phyloP scores from a whole-genome alignment of 768 basidiomycete species.

The Dentipellis sp. region DNA sequence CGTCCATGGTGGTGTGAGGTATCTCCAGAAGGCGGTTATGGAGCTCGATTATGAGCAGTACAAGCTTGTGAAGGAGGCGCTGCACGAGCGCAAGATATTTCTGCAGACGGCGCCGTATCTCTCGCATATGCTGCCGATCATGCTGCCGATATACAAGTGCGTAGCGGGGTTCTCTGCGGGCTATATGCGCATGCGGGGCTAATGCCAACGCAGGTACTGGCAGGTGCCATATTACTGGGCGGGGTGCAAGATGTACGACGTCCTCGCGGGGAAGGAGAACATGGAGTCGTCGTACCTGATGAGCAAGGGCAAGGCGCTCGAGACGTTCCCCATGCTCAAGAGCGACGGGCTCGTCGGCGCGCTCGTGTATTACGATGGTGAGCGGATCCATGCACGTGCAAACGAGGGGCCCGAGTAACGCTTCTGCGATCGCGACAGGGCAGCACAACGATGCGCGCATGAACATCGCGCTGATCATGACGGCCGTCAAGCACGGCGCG shows the following conservation, averaged over 20 bases:
- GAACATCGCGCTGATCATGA: slow-evolving; percentile 94
- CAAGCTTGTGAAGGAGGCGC: slow-evolving; percentile 92
- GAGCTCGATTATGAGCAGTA: slow-evolving; percentile 95
- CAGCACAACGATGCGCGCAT: slow-evolving; percentile 98
- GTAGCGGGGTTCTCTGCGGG: slow-evolving; percentile 13
- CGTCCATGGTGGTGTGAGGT: slow-evolving; percentile 95
- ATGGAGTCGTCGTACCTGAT: slow-evolving; percentile 95
- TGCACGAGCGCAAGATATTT: slow-evolving; percentile 90
- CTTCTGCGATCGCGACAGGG: slow-evolving; percentile 35
- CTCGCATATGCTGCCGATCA: slow-evolving; percentile 88
- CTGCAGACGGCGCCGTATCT: slow-evolving; percentile 94
- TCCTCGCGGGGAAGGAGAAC: slow-evolving; percentile 92
- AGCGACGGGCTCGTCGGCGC: slow-evolving; percentile 86
- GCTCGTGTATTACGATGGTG: slow-evolving; percentile 95
- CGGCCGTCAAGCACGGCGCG: slow-evolving; percentile 87
- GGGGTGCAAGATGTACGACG: slow-evolving; percentile 94
- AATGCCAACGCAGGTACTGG: slow-evolving; percentile 58
- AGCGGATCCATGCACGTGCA: slow-evolving; percentile 19
- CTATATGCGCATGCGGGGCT: neutral
- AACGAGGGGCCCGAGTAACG: slow-evolving; percentile 20
- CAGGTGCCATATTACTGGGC: slow-evolving; percentile 94
- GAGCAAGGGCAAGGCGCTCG: slow-evolving; percentile 87
- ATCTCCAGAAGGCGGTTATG: slow-evolving; percentile 93
- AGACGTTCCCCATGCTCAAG: slow-evolving; percentile 96
- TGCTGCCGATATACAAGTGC: slow-evolving; percentile 93